Evolutionary conservation across 1,139 yeast genomes (phyloP).

Genomic region (Magnusiomyces paraingens): DNA sequence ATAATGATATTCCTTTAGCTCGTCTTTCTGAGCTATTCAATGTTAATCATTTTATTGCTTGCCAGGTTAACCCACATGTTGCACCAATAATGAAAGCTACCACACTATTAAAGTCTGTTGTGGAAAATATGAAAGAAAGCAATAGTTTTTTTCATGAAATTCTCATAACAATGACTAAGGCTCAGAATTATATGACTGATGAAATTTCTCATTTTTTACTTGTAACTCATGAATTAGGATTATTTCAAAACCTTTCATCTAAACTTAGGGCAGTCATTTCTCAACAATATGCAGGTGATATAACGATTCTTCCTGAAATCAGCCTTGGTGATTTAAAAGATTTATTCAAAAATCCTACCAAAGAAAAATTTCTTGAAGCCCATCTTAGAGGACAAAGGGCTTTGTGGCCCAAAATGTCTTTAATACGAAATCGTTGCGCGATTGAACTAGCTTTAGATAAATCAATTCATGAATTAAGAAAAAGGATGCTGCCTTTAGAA

Average conservation of each 20-base stretch:
- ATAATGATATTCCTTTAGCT: conserved; percentile 85
- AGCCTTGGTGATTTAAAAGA: conserved; percentile 51
- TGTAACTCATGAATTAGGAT: conserved; percentile 65
- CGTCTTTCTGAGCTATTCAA: conserved; percentile 92
- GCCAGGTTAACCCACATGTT: conserved; percentile 95
- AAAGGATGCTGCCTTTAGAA: conserved; percentile 48
- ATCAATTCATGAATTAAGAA: conserved; percentile 61
- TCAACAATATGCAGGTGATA: conserved; percentile 88
- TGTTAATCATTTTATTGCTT: conserved; percentile 93
- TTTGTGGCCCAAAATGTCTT: conserved; percentile 85
- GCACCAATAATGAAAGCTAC: conserved; percentile 61
- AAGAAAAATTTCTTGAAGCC: conserved; percentile 63
- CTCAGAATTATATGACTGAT: conserved; percentile 54
- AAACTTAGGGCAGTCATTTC: conserved; percentile 69
- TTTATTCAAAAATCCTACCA: conserved; percentile 72
- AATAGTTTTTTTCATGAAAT: conserved; percentile 26
- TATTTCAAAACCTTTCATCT: conserved; percentile 64
- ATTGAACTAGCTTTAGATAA: conserved; percentile 82
- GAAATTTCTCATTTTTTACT: conserved; percentile 77
- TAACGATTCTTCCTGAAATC: conserved; percentile 80
- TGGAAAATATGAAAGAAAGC: not conserved
- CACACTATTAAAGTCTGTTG: not conserved
- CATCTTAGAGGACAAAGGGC: conserved; percentile 81
- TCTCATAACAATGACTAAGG: conserved; percentile 24
- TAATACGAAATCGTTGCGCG: conserved; percentile 81